phyloP scores from a whole-genome alignment of 1,139 yeast genomes.

The Blastobotrys ciferrii region DNA sequence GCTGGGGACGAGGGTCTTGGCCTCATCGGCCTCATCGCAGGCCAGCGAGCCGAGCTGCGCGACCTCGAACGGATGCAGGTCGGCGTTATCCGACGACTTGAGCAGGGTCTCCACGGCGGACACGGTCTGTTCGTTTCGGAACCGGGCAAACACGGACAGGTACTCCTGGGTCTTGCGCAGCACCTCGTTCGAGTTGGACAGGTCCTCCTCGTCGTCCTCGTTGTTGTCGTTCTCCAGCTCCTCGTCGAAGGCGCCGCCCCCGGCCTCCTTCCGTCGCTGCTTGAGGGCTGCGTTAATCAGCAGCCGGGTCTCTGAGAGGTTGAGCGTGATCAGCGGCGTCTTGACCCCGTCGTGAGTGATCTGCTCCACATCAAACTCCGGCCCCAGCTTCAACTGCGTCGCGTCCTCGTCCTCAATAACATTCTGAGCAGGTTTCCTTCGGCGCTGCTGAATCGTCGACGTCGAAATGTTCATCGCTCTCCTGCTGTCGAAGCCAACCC shows the following conservation, averaged over 20 bases:
- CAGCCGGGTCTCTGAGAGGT: constrained; percentile 84
- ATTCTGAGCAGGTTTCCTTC: constrained; percentile 67
- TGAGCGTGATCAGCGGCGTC: constrained; percentile 77
- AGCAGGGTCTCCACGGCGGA: constrained; percentile 88
- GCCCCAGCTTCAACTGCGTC: constrained; percentile 79
- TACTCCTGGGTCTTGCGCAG: constrained; percentile 90
- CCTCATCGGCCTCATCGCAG: constrained; percentile 97
- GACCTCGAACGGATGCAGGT: constrained; percentile 90
- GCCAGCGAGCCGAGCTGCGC: constrained; percentile 93
- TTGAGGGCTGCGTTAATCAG: constrained; percentile 86
- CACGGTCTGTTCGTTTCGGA: constrained; percentile 88
- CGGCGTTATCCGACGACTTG: constrained; percentile 62
- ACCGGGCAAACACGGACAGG: constrained; percentile 80
- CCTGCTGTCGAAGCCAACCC: not conserved
- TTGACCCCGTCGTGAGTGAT: constrained; percentile 76
- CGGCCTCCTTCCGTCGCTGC: constrained; percentile 62
- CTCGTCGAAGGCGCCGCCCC: constrained; percentile 40
- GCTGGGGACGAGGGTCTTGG: constrained; percentile 89
- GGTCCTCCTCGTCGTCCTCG: constrained; percentile 42
- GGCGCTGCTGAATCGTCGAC: constrained; percentile 79
- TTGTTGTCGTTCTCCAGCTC: constrained; percentile 42
- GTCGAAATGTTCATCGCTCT: constrained; percentile 77
- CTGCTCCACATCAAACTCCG: constrained; percentile 83
- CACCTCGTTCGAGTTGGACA: constrained; percentile 50
- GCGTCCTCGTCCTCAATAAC: constrained; percentile 78